phyloP scores from a whole-genome alignment of 129 eudicot genomes.

The Ambrosia trifida region DNA sequence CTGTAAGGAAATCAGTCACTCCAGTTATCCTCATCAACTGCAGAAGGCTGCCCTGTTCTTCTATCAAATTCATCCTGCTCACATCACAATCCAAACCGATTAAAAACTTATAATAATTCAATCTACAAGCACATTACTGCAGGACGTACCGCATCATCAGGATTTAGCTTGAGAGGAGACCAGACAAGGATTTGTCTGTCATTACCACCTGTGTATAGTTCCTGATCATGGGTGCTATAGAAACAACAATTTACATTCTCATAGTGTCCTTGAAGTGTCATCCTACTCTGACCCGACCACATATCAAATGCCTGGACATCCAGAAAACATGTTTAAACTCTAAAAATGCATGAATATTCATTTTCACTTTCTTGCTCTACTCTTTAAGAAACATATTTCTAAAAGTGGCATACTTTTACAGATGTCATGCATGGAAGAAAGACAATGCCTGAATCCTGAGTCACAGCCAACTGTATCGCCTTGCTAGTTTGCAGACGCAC shows the following conservation, averaged over 20 bases:
- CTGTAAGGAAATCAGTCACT: constrained; percentile 55
- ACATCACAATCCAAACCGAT: constrained; percentile 13
- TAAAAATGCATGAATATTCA: not conserved
- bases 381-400: constrained; percentile 7
- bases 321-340: constrained; percentile 6
- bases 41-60: constrained; percentile 40
- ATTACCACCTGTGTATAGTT: constrained; percentile 81
- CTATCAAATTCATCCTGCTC: constrained; percentile 53
- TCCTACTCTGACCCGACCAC: constrained; percentile 79
- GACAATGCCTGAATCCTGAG: constrained; percentile 73
- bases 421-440: constrained; percentile 94
- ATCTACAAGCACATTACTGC: not conserved
- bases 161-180: constrained; percentile 64
- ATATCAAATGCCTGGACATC: constrained; percentile 69
- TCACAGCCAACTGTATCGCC: constrained; percentile 66
- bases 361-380: not conserved
- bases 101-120: not conserved
- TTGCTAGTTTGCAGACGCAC: constrained; percentile 78
- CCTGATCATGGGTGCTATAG: constrained; percentile 85
- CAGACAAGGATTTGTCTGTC: constrained; percentile 92
- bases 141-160: constrained; percentile 56
- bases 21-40: constrained; percentile 84
- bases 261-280: constrained; percentile 81
- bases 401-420: constrained; percentile 49
- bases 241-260: constrained; percentile 85